phyloP scores from a whole-genome alignment of 2,329 filamentous ascomycete genomes.

The Sporothrix sp. region DNA sequence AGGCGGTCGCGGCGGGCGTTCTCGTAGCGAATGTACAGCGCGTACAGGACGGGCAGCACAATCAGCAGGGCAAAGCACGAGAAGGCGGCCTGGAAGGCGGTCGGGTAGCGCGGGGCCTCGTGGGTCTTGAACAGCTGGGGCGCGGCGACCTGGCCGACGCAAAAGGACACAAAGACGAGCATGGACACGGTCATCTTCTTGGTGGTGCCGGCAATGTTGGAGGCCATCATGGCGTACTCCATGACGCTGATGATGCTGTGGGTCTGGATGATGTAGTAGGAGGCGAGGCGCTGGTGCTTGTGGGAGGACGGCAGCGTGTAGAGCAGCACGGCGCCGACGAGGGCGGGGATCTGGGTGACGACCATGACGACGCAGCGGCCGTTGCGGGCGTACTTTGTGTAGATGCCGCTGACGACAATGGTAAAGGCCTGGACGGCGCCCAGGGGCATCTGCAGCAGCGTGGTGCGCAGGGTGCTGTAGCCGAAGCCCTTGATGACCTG shows the following conservation, averaged over 20 bases:
- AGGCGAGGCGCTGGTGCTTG: conserved; percentile 15
- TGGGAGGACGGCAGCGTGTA: conserved; percentile 13
- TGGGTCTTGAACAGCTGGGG: conserved; percentile 49
- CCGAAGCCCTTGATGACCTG: conserved; percentile 44
- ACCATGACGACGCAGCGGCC: conserved; percentile 22
- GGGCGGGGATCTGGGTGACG: conserved; percentile 16
- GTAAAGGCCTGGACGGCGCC: conserved; percentile 22
- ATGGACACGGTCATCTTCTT: conserved; percentile 49
- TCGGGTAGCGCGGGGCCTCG: conserved; percentile 51
- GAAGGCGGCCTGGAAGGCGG: conserved; percentile 47
- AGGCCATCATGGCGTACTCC: conserved; percentile 37
- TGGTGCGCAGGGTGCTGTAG: conserved; percentile 37
- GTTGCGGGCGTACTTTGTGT: conserved; percentile 32
- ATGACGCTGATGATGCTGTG: conserved; percentile 27
- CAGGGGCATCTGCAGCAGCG: conserved; percentile 21
- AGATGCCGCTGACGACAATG: conserved; percentile 21
- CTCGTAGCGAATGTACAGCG: conserved; percentile 41
- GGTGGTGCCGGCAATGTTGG: conserved; percentile 38
- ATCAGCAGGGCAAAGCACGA: not conserved
- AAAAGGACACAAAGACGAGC: conserved; percentile 42
- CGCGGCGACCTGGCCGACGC: conserved; percentile 42
- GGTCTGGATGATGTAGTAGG: conserved; percentile 20
- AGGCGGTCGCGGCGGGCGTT: conserved; percentile 42
- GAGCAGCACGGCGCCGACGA: conserved; percentile 17
- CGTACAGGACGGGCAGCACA: conserved; percentile 36